Conservation (phyloP, 1,284 basidiomycete species). For the Cutaneotrichosporon sp. region DNA sequence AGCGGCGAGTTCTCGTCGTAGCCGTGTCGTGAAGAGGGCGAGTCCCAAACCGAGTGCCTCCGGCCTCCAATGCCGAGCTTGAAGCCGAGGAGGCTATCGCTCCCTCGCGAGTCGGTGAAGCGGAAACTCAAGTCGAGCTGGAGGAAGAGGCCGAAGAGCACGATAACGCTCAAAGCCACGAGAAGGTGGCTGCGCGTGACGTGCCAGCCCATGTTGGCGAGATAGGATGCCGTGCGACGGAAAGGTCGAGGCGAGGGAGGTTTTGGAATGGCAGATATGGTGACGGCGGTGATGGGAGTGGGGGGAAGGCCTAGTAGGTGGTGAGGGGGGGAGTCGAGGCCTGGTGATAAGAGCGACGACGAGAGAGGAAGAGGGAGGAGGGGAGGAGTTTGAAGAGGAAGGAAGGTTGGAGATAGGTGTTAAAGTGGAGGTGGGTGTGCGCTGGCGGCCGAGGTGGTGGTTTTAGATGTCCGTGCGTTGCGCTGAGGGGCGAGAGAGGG, state of each 20-base stretch:
- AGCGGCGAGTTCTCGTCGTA: neutral
- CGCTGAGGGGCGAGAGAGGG: neutral
- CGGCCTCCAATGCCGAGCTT: conserved; percentile 38
- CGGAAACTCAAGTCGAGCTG: conserved; percentile 49
- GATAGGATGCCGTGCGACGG: conserved; percentile 1
- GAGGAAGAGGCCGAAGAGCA: conserved; percentile 46
- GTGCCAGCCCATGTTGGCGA: conserved; percentile 33
- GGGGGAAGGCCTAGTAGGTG: neutral
- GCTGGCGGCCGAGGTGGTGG: too few species aligned
- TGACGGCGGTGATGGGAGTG: neutral
- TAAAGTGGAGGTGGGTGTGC: neutral
- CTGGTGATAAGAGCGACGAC: neutral
- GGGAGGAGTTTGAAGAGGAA: too few species aligned
- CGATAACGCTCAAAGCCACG: conserved; percentile 42
- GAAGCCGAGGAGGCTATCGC: conserved; percentile 36
- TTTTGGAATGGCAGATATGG: neutral
- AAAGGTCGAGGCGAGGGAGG: conserved; percentile 1
- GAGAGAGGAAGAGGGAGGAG: neutral
- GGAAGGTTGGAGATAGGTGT: neutral
- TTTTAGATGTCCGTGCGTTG: too few species aligned
- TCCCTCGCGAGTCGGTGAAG: conserved; percentile 36
- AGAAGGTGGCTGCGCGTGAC: conserved; percentile 49
- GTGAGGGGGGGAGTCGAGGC: neutral
- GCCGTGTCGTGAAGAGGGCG: neutral
- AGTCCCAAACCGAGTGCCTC: conserved; percentile 11